Evolutionary conservation across 2,329 filamentous ascomycete genomes (phyloP).

Genomic region (Aureobasidium vineae): DNA sequence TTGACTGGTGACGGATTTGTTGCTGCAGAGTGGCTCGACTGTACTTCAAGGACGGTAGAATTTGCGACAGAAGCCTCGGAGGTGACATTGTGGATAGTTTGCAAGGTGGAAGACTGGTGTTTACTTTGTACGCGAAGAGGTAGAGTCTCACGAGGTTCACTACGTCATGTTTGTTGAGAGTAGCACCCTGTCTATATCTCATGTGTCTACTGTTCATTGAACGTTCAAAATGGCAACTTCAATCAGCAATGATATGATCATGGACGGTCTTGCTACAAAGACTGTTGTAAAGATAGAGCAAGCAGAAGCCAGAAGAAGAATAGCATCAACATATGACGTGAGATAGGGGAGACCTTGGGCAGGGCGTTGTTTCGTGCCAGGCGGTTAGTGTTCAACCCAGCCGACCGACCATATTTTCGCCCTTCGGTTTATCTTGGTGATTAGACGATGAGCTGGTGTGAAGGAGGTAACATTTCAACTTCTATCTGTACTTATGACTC

Average conservation of each 20-base stretch:
- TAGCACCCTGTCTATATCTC: neutral
- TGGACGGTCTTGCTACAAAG: too few species aligned
- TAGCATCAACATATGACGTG: too few species aligned
- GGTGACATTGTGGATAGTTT: neutral
- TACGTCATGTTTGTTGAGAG: neutral
- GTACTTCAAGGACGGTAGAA: neutral
- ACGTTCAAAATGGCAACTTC: neutral
- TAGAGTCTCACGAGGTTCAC: neutral
- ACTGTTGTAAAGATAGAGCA: neutral
- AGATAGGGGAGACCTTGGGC: too few species aligned
- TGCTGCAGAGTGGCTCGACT: neutral
- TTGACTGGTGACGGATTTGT: constrained; percentile 9
- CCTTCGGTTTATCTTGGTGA: neutral
- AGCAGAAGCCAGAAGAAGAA: neutral
- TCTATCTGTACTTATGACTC: neutral
- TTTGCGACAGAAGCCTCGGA: neutral
- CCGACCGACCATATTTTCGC: neutral
- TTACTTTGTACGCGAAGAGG: neutral
- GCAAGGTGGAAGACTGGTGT: neutral
- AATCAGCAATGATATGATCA: neutral
- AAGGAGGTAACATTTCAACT: neutral
- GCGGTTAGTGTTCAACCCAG: neutral
- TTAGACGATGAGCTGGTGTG: neutral
- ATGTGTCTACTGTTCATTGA: neutral
- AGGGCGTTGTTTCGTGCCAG: too few species aligned